Conservation (phyloP, 257 asterid genomes). For the Solanum pennellii region DNA sequence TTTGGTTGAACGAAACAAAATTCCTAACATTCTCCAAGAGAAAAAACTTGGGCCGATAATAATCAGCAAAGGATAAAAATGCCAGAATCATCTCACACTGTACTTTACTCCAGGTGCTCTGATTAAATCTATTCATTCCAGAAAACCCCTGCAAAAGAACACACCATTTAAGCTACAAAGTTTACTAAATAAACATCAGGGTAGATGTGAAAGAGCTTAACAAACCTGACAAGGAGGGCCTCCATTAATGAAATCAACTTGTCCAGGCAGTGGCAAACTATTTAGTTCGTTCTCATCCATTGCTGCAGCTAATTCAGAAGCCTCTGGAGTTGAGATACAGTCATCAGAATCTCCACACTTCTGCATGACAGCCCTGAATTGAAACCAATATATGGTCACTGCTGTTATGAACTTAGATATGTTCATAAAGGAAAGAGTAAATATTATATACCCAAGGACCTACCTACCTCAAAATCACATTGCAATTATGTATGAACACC, state of each 20-base stretch:
- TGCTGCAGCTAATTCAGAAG: slow-evolving; percentile 58
- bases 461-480: slow-evolving; percentile 73
- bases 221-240: slow-evolving; percentile 99
- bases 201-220: slow-evolving; percentile 2
- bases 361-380: slow-evolving; percentile 81
- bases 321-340: slow-evolving; percentile 86
- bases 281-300: slow-evolving; percentile 46
- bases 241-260: slow-evolving; percentile 94
- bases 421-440: not conserved
- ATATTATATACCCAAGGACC: not conserved
- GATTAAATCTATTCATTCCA: slow-evolving; percentile 92
- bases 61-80: slow-evolving; percentile 87
- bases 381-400: slow-evolving; percentile 3
- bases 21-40: slow-evolving; percentile 93
- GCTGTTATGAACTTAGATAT: not conserved
- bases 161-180: not conserved
- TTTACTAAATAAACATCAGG: slow-evolving; percentile 5
- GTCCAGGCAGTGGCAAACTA: slow-evolving; percentile 80
- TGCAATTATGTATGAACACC: slow-evolving; percentile 80
- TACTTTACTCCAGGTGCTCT: slow-evolving; percentile 95
- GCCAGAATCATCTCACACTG: slow-evolving; percentile 97
- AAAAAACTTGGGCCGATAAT: slow-evolving; percentile 81
- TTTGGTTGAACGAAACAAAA: slow-evolving; percentile 92
- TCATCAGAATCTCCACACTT: slow-evolving; percentile 86
- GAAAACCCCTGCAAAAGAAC: slow-evolving; percentile 71